Percentiles rank a stretch among this genome's conserved stretches.
These are phyloP conservation scores for Niebla homalea DNA, from an alignment of 495 filamentous ascomycete genomes.

Conservation along the genomic window DNA sequence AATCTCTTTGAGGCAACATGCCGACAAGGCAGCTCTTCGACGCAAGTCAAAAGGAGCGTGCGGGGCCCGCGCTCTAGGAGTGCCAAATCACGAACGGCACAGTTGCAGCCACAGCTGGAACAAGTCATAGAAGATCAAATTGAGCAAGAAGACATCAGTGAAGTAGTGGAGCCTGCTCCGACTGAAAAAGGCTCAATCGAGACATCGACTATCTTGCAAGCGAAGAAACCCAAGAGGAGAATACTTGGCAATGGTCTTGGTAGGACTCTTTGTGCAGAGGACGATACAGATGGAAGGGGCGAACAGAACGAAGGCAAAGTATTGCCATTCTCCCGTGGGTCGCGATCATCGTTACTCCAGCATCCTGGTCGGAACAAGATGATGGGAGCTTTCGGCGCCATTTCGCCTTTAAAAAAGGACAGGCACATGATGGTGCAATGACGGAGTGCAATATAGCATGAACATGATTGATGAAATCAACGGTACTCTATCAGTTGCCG, in stretches of 20 bases:
- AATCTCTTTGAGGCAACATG: no score
- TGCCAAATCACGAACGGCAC: no score
- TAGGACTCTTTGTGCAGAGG: conserved; percentile 65
- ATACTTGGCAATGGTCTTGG: conserved; percentile 44
- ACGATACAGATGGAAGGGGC: conserved; percentile 42
- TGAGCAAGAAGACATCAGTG: conserved; percentile 11
- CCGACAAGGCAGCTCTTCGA: no score
- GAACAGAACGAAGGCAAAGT: conserved; percentile 10
- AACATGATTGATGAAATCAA: no score
- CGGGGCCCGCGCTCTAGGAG: no score
- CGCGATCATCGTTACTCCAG: no score
- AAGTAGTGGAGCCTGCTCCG: neutral
- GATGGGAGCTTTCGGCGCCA: conserved; percentile 33
- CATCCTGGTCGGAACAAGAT: conserved; percentile 9
- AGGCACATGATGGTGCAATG: conserved; percentile 38
- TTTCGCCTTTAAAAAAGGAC: conserved; percentile 76
- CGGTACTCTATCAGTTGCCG: no score
- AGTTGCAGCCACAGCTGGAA: conserved; percentile 21
- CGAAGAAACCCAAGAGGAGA: conserved; percentile 57
- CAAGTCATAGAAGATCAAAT: conserved; percentile 37
- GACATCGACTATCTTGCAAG: neutral
- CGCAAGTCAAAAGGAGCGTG: no score
- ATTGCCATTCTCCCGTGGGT: no score
- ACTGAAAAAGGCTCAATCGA: neutral
- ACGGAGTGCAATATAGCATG: no score